Conservation (phyloP, 768 basidiomycete species). For the Panellus pusillus region DNA sequence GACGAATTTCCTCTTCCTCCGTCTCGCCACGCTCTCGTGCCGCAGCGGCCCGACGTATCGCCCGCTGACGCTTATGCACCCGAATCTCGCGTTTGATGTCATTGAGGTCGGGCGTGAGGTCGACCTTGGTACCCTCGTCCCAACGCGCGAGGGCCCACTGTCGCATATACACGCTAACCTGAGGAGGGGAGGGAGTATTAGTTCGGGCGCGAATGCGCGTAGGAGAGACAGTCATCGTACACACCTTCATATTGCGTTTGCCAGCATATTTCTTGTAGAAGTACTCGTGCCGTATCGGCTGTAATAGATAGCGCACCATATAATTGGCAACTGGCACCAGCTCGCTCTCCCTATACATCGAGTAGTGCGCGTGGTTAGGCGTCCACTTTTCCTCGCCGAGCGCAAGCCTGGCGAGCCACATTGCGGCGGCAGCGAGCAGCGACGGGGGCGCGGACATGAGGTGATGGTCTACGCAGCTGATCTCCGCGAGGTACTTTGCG, state of each 20-base stretch:
- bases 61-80: conserved; percentile 1
- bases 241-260: conserved; percentile 81
- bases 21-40: conserved; percentile 9
- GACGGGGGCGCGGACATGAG: conserved; percentile 76
- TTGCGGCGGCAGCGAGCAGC: conserved; percentile 75
- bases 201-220: no score
- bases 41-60: conserved; percentile 8
- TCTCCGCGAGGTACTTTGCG: conserved; percentile 90
- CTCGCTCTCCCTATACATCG: conserved; percentile 78
- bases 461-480: conserved; percentile 78
- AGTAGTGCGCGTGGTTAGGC: conserved; percentile 84
- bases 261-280: conserved; percentile 89
- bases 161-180: conserved; percentile 66
- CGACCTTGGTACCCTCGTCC: conserved; percentile 44
- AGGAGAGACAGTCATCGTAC: conserved; percentile 7
- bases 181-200: background rate
- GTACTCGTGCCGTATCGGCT: conserved; percentile 68
- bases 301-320: conserved; percentile 86
- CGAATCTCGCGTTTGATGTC: conserved; percentile 39
- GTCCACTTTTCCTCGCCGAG: conserved; percentile 80
- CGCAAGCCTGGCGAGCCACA: conserved; percentile 83
- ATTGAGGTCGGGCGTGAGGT: conserved; percentile 45
- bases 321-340: conserved; percentile 79
- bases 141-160: conserved; percentile 67
- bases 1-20: background rate